Base-by-base conservation (phyloP, 129 eudicot genomes). In the Chrysanthemum seticuspe region DNA sequence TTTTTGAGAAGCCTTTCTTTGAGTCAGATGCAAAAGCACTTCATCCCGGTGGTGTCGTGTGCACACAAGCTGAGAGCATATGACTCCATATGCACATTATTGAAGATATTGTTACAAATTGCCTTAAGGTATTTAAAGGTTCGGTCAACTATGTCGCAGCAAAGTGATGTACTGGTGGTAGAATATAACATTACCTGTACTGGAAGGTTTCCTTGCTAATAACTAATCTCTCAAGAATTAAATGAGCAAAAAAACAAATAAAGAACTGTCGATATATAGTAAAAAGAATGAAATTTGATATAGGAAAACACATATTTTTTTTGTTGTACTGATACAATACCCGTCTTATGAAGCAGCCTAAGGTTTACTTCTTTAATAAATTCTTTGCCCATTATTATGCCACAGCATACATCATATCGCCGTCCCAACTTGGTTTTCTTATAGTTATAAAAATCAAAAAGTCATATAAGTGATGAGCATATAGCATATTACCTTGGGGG, bases 31-130 rank as follows among this genome's bases (percentile, higher is more conserved):
- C 98, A 50, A 92, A 82, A 71, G 98, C 98, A 65, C 95, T 92
- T 66, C 90, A 90, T 21, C 98, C 98, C 1, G 98, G 98, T 71
- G 96, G 98, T 19, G 98, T 92, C 48, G 88, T 92, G 16, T 92
- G 96, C 76, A 92, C 98, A 13, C 96, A 92, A 78, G 96, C 96
- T 10, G 96, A 92, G 74, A 92, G 95, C 80, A 93, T 89, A 47
- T 93, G 98, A 96, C 96, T 93, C 67, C 98, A 93, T 77, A 93
- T 93, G 98, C 88, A 93, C 72, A 85, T 93, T 29, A 93, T 93
- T 25, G 95, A 93, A 93, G 98, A 87, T 67, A 93, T 93, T 51
- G 95, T 89, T 25, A 29, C 90, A 40, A 89, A 92, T 71, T 92
- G 98, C 62, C 89, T 92, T 71, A 87, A 89, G 70, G 82, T 89